Conservation (phyloP, 106 monocot genomes). For the Dendrobium nobile region DNA sequence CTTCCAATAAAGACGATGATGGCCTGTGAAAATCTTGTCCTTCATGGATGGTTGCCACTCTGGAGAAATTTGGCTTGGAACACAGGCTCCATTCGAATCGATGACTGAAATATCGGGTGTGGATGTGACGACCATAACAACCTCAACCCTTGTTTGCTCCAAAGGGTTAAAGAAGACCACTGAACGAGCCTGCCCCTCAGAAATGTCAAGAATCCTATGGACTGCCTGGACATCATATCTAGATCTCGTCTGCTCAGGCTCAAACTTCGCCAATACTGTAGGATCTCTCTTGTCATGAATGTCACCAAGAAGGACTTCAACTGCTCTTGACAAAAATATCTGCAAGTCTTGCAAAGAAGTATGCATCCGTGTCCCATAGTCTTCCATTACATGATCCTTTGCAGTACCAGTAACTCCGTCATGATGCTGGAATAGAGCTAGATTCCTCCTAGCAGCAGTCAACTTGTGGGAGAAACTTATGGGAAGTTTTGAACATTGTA, state of each 20-base stretch:
- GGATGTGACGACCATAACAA: constrained; percentile 74
- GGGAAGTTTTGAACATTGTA: constrained; percentile 68
- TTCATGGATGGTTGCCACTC: constrained; percentile 53
- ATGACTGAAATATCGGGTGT: constrained; percentile 60
- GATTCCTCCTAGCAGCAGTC: constrained; percentile 88
- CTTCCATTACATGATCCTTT: constrained; percentile 82
- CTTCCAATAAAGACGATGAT: constrained; percentile 88
- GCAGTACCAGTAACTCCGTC: constrained; percentile 98
- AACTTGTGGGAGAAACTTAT: constrained; percentile 76
- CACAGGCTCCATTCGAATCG: constrained; percentile 57
- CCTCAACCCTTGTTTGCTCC: constrained; percentile 83
- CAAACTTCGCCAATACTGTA: constrained; percentile 42
- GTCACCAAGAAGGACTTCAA: constrained; percentile 64
- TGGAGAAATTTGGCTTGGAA: constrained; percentile 81
- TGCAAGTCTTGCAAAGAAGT: constrained; percentile 81
- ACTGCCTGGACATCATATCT: constrained; percentile 86
- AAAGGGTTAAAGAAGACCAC: constrained; percentile 77
- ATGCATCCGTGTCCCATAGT: constrained; percentile 90
- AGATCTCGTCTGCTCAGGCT: constrained; percentile 76
- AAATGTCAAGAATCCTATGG: constrained; percentile 51
- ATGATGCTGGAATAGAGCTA: constrained; percentile 97
- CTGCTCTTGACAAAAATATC: constrained; percentile 75
- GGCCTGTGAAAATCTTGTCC: constrained; percentile 36
- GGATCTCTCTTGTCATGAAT: constrained; percentile 68
- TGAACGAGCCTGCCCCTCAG: constrained; percentile 28